phyloP scores from a whole-genome alignment of 495 filamentous ascomycete genomes.

The Terfezia boudieri region DNA sequence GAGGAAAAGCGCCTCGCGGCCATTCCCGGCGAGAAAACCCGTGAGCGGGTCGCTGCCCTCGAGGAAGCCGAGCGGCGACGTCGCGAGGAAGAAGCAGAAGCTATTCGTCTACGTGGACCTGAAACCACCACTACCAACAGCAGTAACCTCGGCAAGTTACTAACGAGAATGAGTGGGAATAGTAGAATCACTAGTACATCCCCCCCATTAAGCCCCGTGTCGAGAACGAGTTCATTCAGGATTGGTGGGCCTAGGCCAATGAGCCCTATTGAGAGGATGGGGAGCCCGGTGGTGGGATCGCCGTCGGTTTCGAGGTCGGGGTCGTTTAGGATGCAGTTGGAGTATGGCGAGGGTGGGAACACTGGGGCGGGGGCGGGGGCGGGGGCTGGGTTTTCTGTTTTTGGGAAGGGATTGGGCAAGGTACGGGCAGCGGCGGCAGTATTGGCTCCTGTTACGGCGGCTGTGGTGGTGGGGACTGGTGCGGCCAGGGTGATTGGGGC shows the following conservation, averaged over 20 bases:
- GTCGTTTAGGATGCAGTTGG: not conserved
- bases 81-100: slow-evolving; percentile 2
- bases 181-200: too few relatives aligned
- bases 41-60: not conserved
- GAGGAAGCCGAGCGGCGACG: not conserved
- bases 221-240: too few relatives aligned
- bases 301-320: too few relatives aligned
- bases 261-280: too few relatives aligned
- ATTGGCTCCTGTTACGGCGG: not conserved
- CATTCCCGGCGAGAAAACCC: not conserved
- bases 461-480: not conserved
- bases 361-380: not conserved
- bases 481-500: not conserved
- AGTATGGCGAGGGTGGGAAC: not conserved
- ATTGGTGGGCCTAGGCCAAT: too few relatives aligned
- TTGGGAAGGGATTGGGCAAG: not conserved
- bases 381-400: not conserved
- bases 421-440: not conserved
- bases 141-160: too few relatives aligned
- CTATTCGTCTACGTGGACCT: not conserved
- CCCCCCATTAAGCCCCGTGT: too few relatives aligned
- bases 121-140: too few relatives aligned
- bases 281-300: too few relatives aligned
- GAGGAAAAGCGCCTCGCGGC: not conserved
- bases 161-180: too few relatives aligned